phyloP scores from a whole-genome alignment of 1,139 yeast genomes.

The Geotrichum siamense region DNA sequence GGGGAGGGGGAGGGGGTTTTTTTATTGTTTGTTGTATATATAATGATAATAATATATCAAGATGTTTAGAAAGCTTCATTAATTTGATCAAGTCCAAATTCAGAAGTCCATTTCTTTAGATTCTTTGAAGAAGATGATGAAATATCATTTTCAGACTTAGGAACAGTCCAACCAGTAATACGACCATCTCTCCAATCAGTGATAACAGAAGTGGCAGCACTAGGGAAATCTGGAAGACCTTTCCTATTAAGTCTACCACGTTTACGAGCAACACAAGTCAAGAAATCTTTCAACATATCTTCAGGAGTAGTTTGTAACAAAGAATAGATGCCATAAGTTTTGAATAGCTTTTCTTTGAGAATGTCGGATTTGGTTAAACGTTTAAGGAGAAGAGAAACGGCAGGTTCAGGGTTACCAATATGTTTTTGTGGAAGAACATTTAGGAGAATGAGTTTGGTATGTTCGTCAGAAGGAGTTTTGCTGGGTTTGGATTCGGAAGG shows the following conservation, averaged over 20 bases:
- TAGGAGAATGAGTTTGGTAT: slow-evolving; percentile 78
- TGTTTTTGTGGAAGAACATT: slow-evolving; percentile 88
- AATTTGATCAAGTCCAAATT: slow-evolving; percentile 88
- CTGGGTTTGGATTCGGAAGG: slow-evolving; percentile 52
- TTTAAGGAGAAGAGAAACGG: slow-evolving; percentile 68
- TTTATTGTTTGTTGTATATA: too few relatives aligned
- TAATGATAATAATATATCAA: too few relatives aligned
- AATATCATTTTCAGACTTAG: too few relatives aligned
- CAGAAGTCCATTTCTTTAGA: slow-evolving; percentile 85
- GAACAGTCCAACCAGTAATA: slow-evolving; percentile 83
- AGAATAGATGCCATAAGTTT: slow-evolving; percentile 75
- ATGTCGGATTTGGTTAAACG: slow-evolving; percentile 51
- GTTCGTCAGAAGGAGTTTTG: slow-evolving; percentile 54
- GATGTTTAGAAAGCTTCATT: too few relatives aligned
- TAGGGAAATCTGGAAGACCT: slow-evolving; percentile 81
- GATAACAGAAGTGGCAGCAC: slow-evolving; percentile 77
- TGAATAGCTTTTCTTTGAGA: slow-evolving; percentile 68
- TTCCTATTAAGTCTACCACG: slow-evolving; percentile 90
- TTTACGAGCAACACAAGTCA: slow-evolving; percentile 87
- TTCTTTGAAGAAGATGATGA: slow-evolving; percentile 59
- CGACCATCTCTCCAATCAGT: slow-evolving; percentile 98
- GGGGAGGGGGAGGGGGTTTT: too few relatives aligned
- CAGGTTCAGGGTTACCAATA: slow-evolving; percentile 75
- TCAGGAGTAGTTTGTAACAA: slow-evolving; percentile 45
- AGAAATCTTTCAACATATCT: slow-evolving; percentile 54